A percentile compares a stretch with the other conserved stretches of the same genome.
These are phyloP conservation scores for Xerocomus brunneocitrinus DNA, from an alignment of 768 basidiomycete genomes.

Conservation along the genomic window DNA sequence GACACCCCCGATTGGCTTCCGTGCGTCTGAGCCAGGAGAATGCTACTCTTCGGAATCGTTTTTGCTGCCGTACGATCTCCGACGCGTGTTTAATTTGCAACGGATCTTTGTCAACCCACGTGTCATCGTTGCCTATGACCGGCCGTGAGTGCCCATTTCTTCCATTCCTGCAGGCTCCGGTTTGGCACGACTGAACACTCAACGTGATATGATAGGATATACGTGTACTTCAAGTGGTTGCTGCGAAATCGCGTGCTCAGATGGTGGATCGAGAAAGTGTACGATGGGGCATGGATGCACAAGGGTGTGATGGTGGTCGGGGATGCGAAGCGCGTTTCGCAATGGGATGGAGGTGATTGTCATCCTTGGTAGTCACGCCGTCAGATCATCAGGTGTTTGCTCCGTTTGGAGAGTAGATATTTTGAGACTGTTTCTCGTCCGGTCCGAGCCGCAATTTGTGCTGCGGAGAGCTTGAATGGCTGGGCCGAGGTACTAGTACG, in stretches of 20 bases:
- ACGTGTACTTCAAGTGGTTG: constrained; percentile 34
- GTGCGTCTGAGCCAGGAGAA: constrained; percentile 12
- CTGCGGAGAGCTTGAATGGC: background rate
- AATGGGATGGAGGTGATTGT: constrained; percentile 24
- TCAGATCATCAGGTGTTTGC: background rate
- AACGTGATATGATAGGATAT: constrained; percentile 14
- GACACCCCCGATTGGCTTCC: constrained; percentile 16
- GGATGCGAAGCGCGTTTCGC: constrained; percentile 17
- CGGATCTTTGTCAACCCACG: constrained; percentile 37
- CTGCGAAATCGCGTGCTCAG: constrained; percentile 36
- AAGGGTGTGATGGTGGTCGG: constrained; percentile 35
- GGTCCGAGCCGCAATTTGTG: background rate
- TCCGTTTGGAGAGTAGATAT: background rate
- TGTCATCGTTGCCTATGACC: constrained; percentile 36
- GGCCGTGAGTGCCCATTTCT: constrained; percentile 22
- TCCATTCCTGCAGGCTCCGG: background rate
- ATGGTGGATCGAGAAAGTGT: constrained; percentile 40
- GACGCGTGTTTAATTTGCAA: constrained; percentile 36
- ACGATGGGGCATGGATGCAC: constrained; percentile 37
- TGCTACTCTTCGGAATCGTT: constrained; percentile 36
- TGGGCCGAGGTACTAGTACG: background rate
- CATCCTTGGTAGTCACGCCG: constrained; percentile 12
- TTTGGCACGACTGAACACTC: background rate
- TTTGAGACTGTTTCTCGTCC: background rate
- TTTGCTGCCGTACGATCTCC: constrained; percentile 39